These are phyloP conservation scores for Mycena olivaceomarginata DNA, from an alignment of 768 basidiomycete genomes.

Conservation along the genomic window DNA sequence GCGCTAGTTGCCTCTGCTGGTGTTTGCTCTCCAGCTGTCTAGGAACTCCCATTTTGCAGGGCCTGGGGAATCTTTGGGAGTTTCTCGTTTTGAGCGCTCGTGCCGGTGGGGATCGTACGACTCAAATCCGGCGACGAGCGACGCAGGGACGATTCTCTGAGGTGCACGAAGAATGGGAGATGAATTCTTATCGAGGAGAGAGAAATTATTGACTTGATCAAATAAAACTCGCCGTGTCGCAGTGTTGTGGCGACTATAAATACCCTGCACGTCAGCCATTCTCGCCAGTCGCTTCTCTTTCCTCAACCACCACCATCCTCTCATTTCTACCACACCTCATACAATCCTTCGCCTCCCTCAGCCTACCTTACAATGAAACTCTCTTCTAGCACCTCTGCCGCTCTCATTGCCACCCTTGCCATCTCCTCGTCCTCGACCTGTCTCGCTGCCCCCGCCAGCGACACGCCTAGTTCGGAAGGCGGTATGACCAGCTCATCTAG, in stretches of 20 bases:
- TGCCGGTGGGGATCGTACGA: slow-evolving; percentile 37
- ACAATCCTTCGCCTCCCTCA: slow-evolving; percentile 39
- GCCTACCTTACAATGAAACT: slow-evolving; percentile 63
- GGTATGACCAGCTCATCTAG: slow-evolving; percentile 43
- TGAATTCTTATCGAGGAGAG: slow-evolving; percentile 57
- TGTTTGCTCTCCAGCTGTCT: slow-evolving; percentile 83
- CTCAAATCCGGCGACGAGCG: slow-evolving; percentile 49
- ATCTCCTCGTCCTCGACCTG: slow-evolving; percentile 70
- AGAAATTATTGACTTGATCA: slow-evolving; percentile 18
- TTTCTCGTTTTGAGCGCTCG: slow-evolving; percentile 64
- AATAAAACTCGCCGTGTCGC: neutral
- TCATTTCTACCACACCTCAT: slow-evolving; percentile 29
- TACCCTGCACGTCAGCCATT: slow-evolving; percentile 37
- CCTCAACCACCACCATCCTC: slow-evolving; percentile 44
- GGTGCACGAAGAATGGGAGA: slow-evolving; percentile 75
- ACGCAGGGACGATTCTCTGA: slow-evolving; percentile 60
- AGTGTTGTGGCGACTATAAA: slow-evolving; percentile 17
- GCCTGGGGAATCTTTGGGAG: slow-evolving; percentile 70
- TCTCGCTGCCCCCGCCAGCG: slow-evolving; percentile 65
- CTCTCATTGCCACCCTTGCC: slow-evolving; percentile 68
- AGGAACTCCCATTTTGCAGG: slow-evolving; percentile 68
- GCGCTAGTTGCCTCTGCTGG: slow-evolving; percentile 73
- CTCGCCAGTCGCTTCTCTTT: slow-evolving; percentile 23
- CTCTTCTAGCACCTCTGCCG: slow-evolving; percentile 66
- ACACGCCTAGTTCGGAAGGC: slow-evolving; percentile 47